Percentiles rank a stretch among this genome's conserved stretches.
Evolutionary conservation across 371 early-diverging fungal species (phyloP).

Genomic region (Syncephalastrum monosporum): DNA sequence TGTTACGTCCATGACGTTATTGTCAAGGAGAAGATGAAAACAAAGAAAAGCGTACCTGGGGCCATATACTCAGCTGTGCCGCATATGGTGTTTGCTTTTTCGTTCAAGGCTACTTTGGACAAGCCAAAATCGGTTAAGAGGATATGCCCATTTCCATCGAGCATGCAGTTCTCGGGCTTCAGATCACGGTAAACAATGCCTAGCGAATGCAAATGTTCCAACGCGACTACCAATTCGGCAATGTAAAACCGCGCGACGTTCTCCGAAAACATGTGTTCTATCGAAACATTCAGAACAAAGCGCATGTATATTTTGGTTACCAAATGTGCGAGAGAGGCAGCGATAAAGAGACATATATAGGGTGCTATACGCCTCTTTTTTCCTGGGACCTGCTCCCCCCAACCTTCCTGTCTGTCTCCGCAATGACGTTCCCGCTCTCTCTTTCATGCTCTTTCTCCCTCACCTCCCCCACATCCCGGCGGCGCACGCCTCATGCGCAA

Average conservation of each 20-base stretch:
- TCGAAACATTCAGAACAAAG: neutral
- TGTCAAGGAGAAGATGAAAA: no score
- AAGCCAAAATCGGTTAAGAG: conserved; percentile 94
- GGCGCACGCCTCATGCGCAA: no score
- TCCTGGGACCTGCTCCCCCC: no score
- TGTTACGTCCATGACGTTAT: no score
- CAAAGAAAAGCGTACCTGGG: conserved; percentile 42
- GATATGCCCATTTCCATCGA: conserved; percentile 80
- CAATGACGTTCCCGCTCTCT: no score
- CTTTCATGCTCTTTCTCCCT: no score
- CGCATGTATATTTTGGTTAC: no score
- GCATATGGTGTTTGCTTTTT: conserved; percentile 75
- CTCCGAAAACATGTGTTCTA: conserved; percentile 83
- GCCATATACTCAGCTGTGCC: conserved; percentile 92
- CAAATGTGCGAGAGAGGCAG: neutral
- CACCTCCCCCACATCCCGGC: no score
- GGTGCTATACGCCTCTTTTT: conserved; percentile 1
- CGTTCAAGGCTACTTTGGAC: conserved; percentile 76
- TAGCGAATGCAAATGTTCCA: conserved; percentile 86
- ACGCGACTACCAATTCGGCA: conserved; percentile 81
- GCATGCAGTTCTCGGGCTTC: conserved; percentile 89
- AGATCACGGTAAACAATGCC: conserved; percentile 90
- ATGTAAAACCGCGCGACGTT: conserved; percentile 81
- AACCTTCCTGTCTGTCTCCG: no score
- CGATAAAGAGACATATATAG: neutral